phyloP scores from a whole-genome alignment of 768 basidiomycete genomes.

The Termitomyces sp. region DNA sequence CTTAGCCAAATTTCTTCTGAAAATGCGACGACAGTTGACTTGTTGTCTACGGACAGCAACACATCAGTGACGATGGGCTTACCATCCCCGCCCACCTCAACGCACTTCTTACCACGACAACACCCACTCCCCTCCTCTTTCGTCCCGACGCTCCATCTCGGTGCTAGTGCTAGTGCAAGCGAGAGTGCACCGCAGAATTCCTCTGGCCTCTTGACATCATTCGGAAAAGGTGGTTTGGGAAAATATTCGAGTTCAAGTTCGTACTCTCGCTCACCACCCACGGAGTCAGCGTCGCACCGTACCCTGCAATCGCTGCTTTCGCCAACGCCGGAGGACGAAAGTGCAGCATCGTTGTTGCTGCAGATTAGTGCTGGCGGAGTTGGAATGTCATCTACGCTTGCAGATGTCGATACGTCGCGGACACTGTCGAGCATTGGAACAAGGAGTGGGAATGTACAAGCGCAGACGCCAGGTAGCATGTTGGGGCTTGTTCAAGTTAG shows the following conservation, averaged over 20 bases:
- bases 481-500: constrained; percentile 12
- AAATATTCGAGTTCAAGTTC: background rate
- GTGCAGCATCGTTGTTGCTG: constrained; percentile 60
- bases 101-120: constrained; percentile 2
- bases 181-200: background rate
- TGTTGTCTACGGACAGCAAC: background rate
- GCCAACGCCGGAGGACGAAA: constrained; percentile 61
- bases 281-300: constrained; percentile 2
- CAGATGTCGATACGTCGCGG: background rate
- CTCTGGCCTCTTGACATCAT: background rate
- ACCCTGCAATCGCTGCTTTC: constrained; percentile 5
- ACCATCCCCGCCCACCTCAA: constrained; percentile 10
- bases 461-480: constrained; percentile 18
- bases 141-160: constrained; percentile 6
- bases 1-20: constrained; percentile 18
- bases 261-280: background rate
- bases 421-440: background rate
- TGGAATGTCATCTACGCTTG: background rate
- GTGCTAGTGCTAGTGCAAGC: background rate
- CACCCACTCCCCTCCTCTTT: background rate
- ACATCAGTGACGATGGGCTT: constrained; percentile 35
- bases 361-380: constrained; percentile 48
- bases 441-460: constrained; percentile 3
- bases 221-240: background rate
- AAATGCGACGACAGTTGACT: background rate